Evolutionary conservation across 1,284 basidiomycete genomes (phyloP).

Genomic region (Macrocybe sp.): DNA sequence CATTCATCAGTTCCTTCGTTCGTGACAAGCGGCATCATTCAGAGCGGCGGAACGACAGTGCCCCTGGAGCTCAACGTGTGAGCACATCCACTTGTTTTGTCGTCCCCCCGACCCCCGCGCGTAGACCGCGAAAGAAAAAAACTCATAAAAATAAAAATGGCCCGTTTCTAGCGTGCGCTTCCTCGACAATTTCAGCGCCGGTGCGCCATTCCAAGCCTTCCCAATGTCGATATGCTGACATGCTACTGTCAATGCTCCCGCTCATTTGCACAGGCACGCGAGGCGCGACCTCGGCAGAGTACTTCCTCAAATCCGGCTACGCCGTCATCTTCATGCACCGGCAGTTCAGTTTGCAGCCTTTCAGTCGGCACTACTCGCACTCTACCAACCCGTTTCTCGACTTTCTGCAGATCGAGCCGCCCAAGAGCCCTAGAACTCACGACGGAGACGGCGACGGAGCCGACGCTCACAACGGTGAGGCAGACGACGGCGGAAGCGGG

Average conservation of each 20-base stretch:
- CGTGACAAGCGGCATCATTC: slow-evolving; percentile 5
- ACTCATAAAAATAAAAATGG: background rate
- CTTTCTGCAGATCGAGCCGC: slow-evolving; percentile 74
- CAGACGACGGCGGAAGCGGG: background rate
- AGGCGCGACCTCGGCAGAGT: slow-evolving; percentile 96
- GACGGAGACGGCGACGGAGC: slow-evolving; percentile 6
- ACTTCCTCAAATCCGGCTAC: slow-evolving; percentile 91
- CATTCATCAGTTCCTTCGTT: slow-evolving; percentile 5
- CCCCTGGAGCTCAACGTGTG: slow-evolving; percentile 96
- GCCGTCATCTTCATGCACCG: slow-evolving; percentile 99
- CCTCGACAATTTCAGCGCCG: slow-evolving; percentile 98
- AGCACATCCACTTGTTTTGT: slow-evolving; percentile 31
- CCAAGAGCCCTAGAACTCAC: slow-evolving; percentile 11
- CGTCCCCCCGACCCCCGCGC: background rate
- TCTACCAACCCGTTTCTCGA: slow-evolving; percentile 98
- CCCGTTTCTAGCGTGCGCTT: slow-evolving; percentile 81
- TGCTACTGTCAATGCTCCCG: slow-evolving; percentile 2
- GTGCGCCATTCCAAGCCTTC: slow-evolving; percentile 35
- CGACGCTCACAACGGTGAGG: too few relatives aligned
- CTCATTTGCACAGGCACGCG: slow-evolving; percentile 65
- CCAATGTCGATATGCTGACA: background rate
- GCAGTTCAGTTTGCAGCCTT: slow-evolving; percentile 95
- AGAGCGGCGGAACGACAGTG: slow-evolving; percentile 96
- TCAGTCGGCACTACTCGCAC: slow-evolving; percentile 95
- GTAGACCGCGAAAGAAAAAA: background rate